phyloP scores from a whole-genome alignment of 2,329 filamentous ascomycete species.

The Epichloe baconii region DNA sequence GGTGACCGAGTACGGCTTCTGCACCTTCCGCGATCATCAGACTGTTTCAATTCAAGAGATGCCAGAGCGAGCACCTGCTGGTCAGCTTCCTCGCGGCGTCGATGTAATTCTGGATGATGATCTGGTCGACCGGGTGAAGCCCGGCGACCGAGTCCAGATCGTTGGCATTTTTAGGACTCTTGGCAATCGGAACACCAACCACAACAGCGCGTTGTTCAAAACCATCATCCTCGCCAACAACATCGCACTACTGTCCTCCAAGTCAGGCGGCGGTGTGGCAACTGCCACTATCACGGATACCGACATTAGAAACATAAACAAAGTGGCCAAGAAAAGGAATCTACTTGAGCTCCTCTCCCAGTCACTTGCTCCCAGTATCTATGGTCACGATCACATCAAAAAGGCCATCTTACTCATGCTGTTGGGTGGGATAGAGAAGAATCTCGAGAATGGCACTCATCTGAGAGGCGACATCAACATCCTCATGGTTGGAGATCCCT shows the following conservation, averaged over 20 bases:
- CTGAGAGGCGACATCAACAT: conserved; percentile 98
- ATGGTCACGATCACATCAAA: conserved; percentile 97
- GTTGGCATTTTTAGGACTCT: conserved; percentile 94
- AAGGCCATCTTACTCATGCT: conserved; percentile 94
- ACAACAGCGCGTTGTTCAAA: conserved; percentile 88
- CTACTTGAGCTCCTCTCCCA: conserved; percentile 88
- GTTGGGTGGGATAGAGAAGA: conserved; percentile 94
- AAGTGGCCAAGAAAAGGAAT: conserved; percentile 85
- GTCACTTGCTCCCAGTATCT: conserved; percentile 91
- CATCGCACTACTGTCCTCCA: conserved; percentile 84
- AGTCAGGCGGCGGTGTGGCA: conserved; percentile 87
- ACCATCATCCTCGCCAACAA: conserved; percentile 92
- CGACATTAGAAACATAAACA: conserved; percentile 98
- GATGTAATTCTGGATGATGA: conserved; percentile 97
- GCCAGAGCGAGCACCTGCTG: conserved; percentile 90
- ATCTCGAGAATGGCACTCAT: conserved; percentile 94
- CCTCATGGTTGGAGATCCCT: conserved; percentile 96
- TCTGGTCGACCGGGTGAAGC: conserved; percentile 86
- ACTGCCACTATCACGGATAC: conserved; percentile 88
- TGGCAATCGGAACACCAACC: conserved; percentile 83
- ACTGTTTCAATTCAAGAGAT: conserved; percentile 98
- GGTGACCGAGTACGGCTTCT: conserved; percentile 91
- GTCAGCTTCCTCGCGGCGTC: conserved; percentile 86
- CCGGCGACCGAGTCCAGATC: conserved; percentile 87
- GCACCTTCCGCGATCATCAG: conserved; percentile 91